phyloP scores from a whole-genome alignment of 1,284 basidiomycete genomes.

The Xerocomus amazonicus region DNA sequence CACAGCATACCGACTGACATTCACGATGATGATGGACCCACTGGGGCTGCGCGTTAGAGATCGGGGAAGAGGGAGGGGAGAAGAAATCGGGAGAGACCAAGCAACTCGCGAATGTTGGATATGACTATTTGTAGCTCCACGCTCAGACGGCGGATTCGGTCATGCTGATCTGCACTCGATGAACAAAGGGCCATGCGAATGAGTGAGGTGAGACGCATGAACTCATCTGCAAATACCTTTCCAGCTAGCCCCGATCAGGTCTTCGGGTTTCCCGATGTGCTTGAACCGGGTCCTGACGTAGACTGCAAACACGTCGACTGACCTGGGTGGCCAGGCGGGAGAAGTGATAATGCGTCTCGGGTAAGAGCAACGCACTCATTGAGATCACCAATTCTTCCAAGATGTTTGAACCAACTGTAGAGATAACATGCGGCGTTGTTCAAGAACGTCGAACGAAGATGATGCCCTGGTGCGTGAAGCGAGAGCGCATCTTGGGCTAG shows the following conservation, averaged over 20 bases:
- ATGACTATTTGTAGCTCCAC: not conserved
- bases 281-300: no score
- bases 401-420: not conserved
- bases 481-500: no score
- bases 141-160: not conserved
- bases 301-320: no score
- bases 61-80: not conserved
- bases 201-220: not conserved
- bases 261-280: no score
- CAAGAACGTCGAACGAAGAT: not conserved
- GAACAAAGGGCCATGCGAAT: not conserved
- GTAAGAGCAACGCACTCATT: no score
- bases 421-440: no score
- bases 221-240: not conserved
- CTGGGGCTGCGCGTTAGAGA: slow-evolving; percentile 16
- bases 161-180: not conserved
- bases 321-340: no score
- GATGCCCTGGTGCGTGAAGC: not conserved
- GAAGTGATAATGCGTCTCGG: no score
- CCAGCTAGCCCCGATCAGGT: not conserved
- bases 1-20: slow-evolving; percentile 1
- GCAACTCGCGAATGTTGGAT: not conserved
- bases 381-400: not conserved
- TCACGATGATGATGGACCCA: slow-evolving; percentile 31
- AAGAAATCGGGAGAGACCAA: not conserved